Evolutionary conservation across 2,329 filamentous ascomycete species (phyloP).

Genomic region (Aspergillus spinulosporus): DNA sequence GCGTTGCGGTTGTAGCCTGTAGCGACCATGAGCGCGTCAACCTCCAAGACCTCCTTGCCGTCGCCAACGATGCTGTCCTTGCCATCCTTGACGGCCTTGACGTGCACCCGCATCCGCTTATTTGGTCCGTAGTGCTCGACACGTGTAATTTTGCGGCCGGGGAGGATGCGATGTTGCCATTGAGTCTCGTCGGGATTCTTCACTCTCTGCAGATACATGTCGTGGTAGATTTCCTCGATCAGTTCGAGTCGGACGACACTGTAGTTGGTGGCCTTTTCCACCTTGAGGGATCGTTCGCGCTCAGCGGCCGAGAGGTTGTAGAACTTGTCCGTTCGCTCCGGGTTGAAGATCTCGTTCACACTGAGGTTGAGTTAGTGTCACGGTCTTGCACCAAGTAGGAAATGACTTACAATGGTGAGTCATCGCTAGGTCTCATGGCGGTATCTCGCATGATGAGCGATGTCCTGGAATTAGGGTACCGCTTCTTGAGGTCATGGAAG

Average conservation of each 20-base stretch:
- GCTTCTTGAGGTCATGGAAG: constrained; percentile 79
- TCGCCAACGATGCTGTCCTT: constrained; percentile 37
- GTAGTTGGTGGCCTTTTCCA: constrained; percentile 87
- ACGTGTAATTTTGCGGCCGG: constrained; percentile 64
- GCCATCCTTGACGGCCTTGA: constrained; percentile 52
- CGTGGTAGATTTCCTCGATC: constrained; percentile 84
- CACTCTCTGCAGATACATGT: constrained; percentile 82
- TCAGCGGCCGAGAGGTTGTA: constrained; percentile 66
- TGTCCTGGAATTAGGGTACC: constrained; percentile 80
- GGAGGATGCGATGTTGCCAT: constrained; percentile 82
- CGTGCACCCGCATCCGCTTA: constrained; percentile 59
- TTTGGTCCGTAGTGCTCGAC: constrained; percentile 56
- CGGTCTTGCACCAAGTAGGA: not conserved
- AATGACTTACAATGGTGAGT: constrained; percentile 80
- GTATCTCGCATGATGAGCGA: constrained; percentile 77
- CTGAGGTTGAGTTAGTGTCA: constrained; percentile 44
- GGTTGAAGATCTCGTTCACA: constrained; percentile 96
- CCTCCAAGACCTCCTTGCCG: constrained; percentile 65
- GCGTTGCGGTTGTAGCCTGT: constrained; percentile 80
- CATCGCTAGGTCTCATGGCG: constrained; percentile 85
- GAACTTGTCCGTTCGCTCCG: constrained; percentile 74
- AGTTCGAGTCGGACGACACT: constrained; percentile 88
- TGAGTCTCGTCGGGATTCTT: constrained; percentile 65
- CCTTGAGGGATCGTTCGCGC: constrained; percentile 62
- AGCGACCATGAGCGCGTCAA: constrained; percentile 80